Evolutionary conservation across 352 stramenopile species (phyloP), one percentile per base, ranked within the genome.

Genomic region (Phytophthora europaea): DNA sequence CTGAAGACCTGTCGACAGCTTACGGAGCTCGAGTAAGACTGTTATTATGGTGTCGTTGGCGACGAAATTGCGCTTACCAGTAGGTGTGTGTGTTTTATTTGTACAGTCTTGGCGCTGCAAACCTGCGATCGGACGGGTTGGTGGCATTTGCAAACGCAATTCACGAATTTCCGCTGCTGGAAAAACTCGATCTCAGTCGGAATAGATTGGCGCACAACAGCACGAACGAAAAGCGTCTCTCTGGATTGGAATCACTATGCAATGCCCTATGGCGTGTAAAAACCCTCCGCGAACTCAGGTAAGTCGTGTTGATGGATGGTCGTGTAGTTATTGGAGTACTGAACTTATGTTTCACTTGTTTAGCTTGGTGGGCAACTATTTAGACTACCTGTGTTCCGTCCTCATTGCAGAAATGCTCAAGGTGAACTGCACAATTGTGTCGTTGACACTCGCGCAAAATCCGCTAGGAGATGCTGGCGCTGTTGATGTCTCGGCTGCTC

Each of bases 191-290:
- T 20, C 31, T 94, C 2, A 85, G 81, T 70, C 20, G 50, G 20
- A 94, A 93, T 62, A 59, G 70, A 18, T 28, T 93, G 15, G 65
- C 67, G 20, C 61, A 69, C 60, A 94, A 93, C 54, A 87, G 84
- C 56, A 88, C 77, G 26, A 80, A 85, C 6, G 84, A 94, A 34
- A 80, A 80, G 20, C 83, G 79, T 26, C 45, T 81, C 18, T 65
- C 73, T 6, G 87, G 87, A 0, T 40, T 94, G 20, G 84, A 93
- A 59, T 66, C 79, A 0, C 80, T 93, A 12, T 94, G 84, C 55
- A 88, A 81, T 36, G 67, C 47, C 0, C 47, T 94, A n/a, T 90
- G 85, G 76, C 66, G 77, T 51, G 71, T 79, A 2, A 71, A 67
- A 57, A 81, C 70, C 12, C 79, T 94, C 7, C 57, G 69, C 23